These are phyloP conservation scores for Pugionium dolabratum DNA, from an alignment of 345 rosid species.

Conservation along the genomic window DNA sequence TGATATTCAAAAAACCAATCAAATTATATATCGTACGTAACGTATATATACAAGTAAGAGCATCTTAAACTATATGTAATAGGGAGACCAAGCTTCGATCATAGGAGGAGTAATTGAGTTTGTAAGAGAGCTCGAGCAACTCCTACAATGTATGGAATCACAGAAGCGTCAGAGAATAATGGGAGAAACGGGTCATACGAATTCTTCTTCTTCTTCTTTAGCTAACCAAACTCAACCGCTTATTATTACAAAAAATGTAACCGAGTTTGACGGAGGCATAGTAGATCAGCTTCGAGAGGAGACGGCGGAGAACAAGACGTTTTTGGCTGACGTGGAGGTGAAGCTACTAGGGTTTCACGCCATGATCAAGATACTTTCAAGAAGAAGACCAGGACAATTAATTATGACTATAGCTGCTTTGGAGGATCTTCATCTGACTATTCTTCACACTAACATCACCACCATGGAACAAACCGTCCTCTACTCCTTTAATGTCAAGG, in stretches of 20 bases:
- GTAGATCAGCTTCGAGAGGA: slow-evolving; percentile 51
- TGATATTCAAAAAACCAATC: not conserved
- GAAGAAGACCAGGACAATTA: slow-evolving; percentile 94
- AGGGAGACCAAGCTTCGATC: slow-evolving; percentile 99
- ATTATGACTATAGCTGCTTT: slow-evolving; percentile 84
- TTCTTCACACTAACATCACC: slow-evolving; percentile 91
- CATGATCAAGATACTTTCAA: slow-evolving; percentile 83
- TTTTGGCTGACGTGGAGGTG: slow-evolving; percentile 87
- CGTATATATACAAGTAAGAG: not conserved
- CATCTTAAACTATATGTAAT: not conserved
- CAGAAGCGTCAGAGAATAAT: slow-evolving; percentile 70
- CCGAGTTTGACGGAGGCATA: slow-evolving; percentile 29
- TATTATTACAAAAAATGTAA: slow-evolving; percentile 7
- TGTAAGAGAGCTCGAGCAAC: slow-evolving; percentile 91
- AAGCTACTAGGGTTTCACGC: slow-evolving; percentile 91
- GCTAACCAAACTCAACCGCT: slow-evolving; percentile 16
- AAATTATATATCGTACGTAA: not conserved
- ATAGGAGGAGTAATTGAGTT: slow-evolving; percentile 96
- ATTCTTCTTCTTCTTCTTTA: slow-evolving; percentile 41
- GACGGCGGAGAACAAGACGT: slow-evolving; percentile 82
- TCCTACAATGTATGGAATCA: slow-evolving; percentile 85
- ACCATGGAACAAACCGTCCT: slow-evolving; percentile 96
- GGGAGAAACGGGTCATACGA: slow-evolving; percentile 50
- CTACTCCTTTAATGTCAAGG: slow-evolving; percentile 95
- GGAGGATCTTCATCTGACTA: slow-evolving; percentile 83